Conservation (phyloP, 2,329 filamentous ascomycete genomes). For the Kalmusia sp. region DNA sequence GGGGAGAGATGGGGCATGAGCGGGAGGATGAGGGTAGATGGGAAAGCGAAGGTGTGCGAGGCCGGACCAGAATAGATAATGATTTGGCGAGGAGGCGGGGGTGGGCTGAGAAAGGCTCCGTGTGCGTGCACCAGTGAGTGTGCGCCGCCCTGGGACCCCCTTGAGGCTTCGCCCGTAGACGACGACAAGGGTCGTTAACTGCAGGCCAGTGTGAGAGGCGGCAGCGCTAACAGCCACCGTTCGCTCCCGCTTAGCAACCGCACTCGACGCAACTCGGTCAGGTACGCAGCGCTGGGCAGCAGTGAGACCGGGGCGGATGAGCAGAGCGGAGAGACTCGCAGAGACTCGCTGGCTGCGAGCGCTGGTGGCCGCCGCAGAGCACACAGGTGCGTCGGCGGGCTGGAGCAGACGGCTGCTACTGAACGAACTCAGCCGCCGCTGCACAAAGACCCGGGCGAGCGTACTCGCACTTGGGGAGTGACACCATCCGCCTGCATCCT, state of each 20-base stretch:
- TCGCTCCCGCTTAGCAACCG: conserved; percentile 1
- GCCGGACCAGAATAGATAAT: conserved; percentile 15
- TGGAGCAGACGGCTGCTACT: neutral
- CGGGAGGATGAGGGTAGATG: conserved; percentile 17
- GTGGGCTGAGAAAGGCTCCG: conserved; percentile 25
- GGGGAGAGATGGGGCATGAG: conserved; percentile 43
- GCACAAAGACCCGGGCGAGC: conserved; percentile 5
- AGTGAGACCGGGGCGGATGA: no score
- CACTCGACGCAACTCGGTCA: neutral
- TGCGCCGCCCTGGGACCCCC: conserved; percentile 15
- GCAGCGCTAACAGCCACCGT: conserved; percentile 12
- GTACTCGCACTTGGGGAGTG: conserved; percentile 1
- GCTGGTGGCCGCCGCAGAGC: no score
- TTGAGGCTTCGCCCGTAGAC: neutral
- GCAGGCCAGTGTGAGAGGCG: no score
- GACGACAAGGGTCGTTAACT: conserved; percentile 12
- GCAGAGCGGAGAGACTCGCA: no score
- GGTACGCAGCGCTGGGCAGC: no score
- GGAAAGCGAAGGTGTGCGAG: conserved; percentile 14
- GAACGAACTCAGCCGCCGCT: neutral
- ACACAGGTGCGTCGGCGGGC: no score
- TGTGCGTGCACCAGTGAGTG: neutral
- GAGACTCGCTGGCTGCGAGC: no score
- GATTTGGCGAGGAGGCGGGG: conserved; percentile 27
- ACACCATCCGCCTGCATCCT: neutral